These are phyloP conservation scores for Metschnikowia gelsemii DNA, from an alignment of 805 yeast genomes.

Conservation along the genomic window DNA sequence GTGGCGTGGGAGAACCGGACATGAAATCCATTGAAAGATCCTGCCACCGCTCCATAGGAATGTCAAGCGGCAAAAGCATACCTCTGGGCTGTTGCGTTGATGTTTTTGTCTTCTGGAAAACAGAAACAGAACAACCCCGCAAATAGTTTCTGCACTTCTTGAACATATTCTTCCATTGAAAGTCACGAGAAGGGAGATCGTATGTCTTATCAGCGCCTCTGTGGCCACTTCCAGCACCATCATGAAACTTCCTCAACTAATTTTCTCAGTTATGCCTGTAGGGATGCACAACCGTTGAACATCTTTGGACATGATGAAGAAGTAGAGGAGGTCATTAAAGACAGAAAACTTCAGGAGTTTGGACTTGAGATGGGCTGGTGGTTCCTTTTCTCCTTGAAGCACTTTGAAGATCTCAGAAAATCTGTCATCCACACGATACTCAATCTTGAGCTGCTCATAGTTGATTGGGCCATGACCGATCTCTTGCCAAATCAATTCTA, in stretches of 20 bases:
- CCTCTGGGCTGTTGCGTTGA: background rate
- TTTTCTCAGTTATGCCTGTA: background rate
- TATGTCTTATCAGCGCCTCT: background rate
- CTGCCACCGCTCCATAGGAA: background rate
- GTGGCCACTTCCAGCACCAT: background rate
- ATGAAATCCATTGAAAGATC: background rate
- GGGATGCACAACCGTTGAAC: background rate
- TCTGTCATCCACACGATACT: background rate
- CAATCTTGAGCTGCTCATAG: background rate
- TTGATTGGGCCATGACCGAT: background rate
- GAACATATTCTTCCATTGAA: background rate
- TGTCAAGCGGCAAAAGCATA: background rate
- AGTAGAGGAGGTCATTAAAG: background rate
- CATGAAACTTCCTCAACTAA: background rate
- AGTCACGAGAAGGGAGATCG: background rate
- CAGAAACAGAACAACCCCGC: background rate
- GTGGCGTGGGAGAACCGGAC: background rate
- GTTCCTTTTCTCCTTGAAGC: background rate
- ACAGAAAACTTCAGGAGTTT: background rate
- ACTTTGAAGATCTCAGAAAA: background rate
- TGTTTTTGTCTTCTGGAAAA: background rate
- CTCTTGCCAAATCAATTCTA: background rate
- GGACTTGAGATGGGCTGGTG: background rate
- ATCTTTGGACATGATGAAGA: background rate
- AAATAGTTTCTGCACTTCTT: background rate